Base-by-base conservation (phyloP, 2,329 filamentous ascomycete species). In the Phialophora macrospora region DNA sequence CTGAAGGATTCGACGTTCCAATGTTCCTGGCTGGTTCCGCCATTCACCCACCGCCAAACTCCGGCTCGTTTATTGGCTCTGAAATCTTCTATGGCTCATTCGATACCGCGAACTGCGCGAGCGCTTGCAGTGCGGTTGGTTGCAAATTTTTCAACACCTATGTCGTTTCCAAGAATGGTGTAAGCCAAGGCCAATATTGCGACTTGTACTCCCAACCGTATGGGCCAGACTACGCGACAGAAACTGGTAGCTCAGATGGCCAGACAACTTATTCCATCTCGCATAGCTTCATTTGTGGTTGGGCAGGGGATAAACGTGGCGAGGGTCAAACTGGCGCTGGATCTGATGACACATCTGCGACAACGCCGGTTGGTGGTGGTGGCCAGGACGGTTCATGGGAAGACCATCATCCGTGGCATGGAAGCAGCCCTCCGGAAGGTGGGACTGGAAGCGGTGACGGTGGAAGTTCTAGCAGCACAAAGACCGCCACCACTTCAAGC, bases 71-170 rank as follows among this genome's bases (percentile, higher is more conserved):
- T 20, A 61, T 69, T 5, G 65, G 60, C 32, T 65, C 67, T 14
- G 65, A 68, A 52, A 38, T 68, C 32, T 69, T 67, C 46, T 24
- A 60, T 22, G 67, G 65, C 17, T 26, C 62, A 17, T 69, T 65
- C 52, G 65, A 69, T 48, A 65, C 63, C 12, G 48, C 65, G n/a
- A 55, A 55, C 26, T 69, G 67, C 44, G 65, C 67, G 11, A 38
- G 56, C 6, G 65, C 65, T 44, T 63, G 63, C 30, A 54, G 44
- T 8, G 55, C 62, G 4, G 49, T 54, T 26, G 60, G 57, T n/a
- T 64, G 67, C 46, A 60, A 55, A 20, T 69, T 69, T 60, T 69
- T 67, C 65, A 69, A 69, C 57, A 69, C 67, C 30, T 69, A 69
- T 34, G 32, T 67, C 34, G 55, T 69, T n/a, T 64, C 55, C 46